phyloP scores from a whole-genome alignment of 1,284 basidiomycete species.

The Takashimella tepidaria region DNA sequence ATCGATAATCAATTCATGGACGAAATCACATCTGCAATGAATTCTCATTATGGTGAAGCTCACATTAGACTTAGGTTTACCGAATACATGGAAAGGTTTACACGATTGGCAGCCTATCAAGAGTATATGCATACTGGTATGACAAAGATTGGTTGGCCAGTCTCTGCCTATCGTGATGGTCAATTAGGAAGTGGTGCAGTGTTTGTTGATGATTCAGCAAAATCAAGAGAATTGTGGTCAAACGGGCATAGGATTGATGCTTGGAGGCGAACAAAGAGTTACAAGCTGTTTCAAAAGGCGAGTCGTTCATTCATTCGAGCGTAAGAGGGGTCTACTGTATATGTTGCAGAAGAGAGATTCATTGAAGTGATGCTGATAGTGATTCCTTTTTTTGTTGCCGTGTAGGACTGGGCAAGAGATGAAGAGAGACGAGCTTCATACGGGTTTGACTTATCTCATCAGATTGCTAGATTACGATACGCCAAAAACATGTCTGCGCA shows the following conservation, averaged over 20 bases:
- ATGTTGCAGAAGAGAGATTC: too few species aligned
- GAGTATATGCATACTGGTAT: conserved; percentile 65
- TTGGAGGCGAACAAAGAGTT: conserved; percentile 66
- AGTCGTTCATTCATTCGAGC: too few species aligned
- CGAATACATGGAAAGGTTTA: conserved; percentile 70
- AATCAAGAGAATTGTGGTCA: conserved; percentile 58
- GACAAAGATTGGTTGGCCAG: conserved; percentile 61
- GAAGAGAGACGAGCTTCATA: conserved; percentile 53
- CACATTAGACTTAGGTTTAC: conserved; percentile 70
- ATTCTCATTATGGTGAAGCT: conserved; percentile 69
- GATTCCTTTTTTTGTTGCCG: too few species aligned
- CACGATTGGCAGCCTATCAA: conserved; percentile 67
- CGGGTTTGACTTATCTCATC: conserved; percentile 67
- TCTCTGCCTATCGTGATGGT: conserved; percentile 39
- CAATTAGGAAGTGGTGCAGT: conserved; percentile 63
- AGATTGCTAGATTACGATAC: conserved; percentile 62
- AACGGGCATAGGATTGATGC: conserved; percentile 72
- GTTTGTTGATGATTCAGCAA: conserved; percentile 60
- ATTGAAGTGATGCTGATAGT: too few species aligned
- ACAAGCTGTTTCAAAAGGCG: conserved; percentile 59
- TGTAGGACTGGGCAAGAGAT: conserved; percentile 57
- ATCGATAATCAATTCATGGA: conserved; percentile 84
- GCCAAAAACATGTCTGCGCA: conserved; percentile 57
- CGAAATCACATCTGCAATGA: conserved; percentile 71
- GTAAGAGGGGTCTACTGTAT: too few species aligned